Evolutionary conservation across 805 yeast genomes (phyloP).

Genomic region (Kluyveromyces nonfermentans): DNA sequence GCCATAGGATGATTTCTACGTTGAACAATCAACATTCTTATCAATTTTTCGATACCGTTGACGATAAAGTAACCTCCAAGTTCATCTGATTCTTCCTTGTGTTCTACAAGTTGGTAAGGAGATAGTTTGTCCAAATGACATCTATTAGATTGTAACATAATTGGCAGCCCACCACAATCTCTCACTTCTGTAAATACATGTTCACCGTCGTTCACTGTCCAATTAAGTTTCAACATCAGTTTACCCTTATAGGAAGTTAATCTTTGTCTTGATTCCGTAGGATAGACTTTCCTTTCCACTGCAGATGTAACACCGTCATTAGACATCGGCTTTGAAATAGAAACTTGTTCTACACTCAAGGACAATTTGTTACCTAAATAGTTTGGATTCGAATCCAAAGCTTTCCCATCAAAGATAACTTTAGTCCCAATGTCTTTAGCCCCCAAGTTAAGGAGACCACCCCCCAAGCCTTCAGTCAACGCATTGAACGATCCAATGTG

Average conservation of each 20-base stretch:
- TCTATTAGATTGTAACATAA: conserved; percentile 85
- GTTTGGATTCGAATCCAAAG: conserved; percentile 29
- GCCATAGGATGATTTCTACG: conserved; percentile 99
- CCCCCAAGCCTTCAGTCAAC: conserved; percentile 76
- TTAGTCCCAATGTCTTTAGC: conserved; percentile 83
- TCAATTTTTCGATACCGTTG: conserved; percentile 92
- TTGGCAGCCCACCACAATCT: conserved; percentile 85
- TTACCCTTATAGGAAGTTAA: conserved; percentile 73
- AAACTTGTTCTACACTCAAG: conserved; percentile 83
- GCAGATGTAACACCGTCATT: conserved; percentile 52
- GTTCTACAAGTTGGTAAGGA: conserved; percentile 69
- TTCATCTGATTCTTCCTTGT: conserved; percentile 89
- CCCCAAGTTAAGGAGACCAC: conserved; percentile 77
- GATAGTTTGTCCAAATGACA: conserved; percentile 82
- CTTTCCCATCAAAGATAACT: conserved; percentile 67
- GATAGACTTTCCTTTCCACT: conserved; percentile 67
- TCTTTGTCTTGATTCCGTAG: conserved; percentile 87
- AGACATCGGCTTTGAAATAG: conserved; percentile 67
- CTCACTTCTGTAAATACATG: conserved; percentile 64
- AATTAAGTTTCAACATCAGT: conserved; percentile 65
- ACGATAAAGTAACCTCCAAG: conserved; percentile 94
- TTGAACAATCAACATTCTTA: conserved; percentile 96
- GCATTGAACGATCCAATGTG: conserved; percentile 97
- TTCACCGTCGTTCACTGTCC: conserved; percentile 85
- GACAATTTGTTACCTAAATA: conserved; percentile 78